A percentile compares a stretch with the other conserved stretches of the same genome.
phyloP scores from a whole-genome alignment of 768 basidiomycete species.

The Pluteus cervinus region DNA sequence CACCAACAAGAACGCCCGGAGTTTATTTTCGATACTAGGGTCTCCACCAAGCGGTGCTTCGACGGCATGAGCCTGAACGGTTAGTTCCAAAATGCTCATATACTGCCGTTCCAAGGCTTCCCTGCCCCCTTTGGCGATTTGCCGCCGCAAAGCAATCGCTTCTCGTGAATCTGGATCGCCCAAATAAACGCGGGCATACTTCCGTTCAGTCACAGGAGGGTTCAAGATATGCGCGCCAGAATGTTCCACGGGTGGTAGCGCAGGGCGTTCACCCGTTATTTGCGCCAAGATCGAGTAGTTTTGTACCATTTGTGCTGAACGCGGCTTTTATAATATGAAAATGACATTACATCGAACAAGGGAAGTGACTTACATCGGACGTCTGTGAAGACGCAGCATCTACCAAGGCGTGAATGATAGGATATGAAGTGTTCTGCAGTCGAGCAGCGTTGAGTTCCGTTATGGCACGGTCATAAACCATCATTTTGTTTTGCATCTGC shows the following conservation, averaged over 20 bases:
- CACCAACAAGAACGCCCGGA: constrained; percentile 82
- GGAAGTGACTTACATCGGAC: constrained; percentile 42
- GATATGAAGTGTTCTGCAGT: constrained; percentile 65
- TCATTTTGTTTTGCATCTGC: constrained; percentile 92
- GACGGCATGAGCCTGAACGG: constrained; percentile 72
- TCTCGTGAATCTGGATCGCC: constrained; percentile 61
- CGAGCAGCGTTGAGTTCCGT: constrained; percentile 72
- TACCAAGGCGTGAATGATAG: constrained; percentile 66
- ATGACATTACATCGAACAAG: not conserved
- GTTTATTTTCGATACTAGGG: constrained; percentile 83
- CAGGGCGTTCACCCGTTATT: constrained; percentile 73
- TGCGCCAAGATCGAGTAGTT: constrained; percentile 69
- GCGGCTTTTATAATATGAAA: constrained; percentile 26
- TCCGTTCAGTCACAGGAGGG: constrained; percentile 72
- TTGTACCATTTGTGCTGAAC: constrained; percentile 56
- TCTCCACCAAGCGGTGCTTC: constrained; percentile 90
- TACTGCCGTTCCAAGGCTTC: constrained; percentile 88
- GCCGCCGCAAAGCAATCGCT: constrained; percentile 55
- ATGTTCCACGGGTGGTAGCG: constrained; percentile 70
- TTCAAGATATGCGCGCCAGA: constrained; percentile 80
- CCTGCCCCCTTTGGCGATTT: constrained; percentile 73
- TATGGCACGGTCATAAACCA: constrained; percentile 87
- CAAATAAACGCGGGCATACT: constrained; percentile 76
- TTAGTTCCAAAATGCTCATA: constrained; percentile 76
- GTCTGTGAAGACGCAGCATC: constrained; percentile 59